phyloP scores from a whole-genome alignment of 768 basidiomycete genomes.

The Pholiota microspora region DNA sequence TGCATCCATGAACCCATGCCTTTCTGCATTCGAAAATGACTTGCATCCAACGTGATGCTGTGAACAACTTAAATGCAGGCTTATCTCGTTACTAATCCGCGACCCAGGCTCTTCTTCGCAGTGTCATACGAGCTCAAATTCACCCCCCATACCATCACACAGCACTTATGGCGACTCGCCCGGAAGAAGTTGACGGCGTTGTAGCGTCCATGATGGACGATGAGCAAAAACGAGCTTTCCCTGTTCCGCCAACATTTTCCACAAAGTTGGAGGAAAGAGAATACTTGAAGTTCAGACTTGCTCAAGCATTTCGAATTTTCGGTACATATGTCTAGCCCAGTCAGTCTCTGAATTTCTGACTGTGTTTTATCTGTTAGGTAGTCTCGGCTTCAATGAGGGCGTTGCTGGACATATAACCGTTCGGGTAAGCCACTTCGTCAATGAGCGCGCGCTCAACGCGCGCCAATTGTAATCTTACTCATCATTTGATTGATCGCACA shows the following conservation, averaged over 20 bases:
- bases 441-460: not conserved
- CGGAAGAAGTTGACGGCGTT: constrained; percentile 5
- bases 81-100: not conserved
- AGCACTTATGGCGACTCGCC: not conserved
- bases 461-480: not conserved
- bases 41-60: constrained; percentile 10
- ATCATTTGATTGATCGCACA: constrained; percentile 10
- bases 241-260: constrained; percentile 31
- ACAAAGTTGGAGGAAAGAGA: constrained; percentile 37
- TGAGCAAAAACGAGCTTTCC: constrained; percentile 10
- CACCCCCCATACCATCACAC: not conserved
- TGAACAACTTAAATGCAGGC: constrained; percentile 6
- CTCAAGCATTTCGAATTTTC: constrained; percentile 45
- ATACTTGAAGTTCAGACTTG: constrained; percentile 42
- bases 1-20: not conserved
- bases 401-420: constrained; percentile 52
- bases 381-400: constrained; percentile 45
- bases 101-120: not conserved
- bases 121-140: not conserved
- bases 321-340: constrained; percentile 22
- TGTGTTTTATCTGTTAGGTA: constrained; percentile 18
- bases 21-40: not conserved
- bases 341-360: not conserved
- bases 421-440: constrained; percentile 29
- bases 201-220: constrained; percentile 16